Percentiles rank a stretch among this genome's conserved stretches.
phyloP scores from a whole-genome alignment of 139 green algal species.

The Zygnema cylindricum region DNA sequence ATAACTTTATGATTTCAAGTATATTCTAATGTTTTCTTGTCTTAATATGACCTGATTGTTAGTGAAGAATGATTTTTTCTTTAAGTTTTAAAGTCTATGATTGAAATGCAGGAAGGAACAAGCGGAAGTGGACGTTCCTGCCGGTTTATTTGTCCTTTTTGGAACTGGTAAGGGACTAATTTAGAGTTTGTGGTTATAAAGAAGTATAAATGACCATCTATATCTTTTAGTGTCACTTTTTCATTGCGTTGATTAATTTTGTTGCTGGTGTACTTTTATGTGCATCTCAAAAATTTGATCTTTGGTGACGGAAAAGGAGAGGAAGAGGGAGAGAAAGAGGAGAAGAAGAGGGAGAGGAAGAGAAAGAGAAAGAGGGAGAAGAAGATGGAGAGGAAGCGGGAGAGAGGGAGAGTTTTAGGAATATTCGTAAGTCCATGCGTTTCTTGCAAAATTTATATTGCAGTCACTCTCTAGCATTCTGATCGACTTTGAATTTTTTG shows the following conservation, averaged over 20 bases:
- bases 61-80: too few relatives aligned
- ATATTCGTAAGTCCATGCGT: background rate
- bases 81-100: background rate
- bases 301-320: background rate
- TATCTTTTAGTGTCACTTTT: too few relatives aligned
- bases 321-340: background rate
- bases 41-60: too few relatives aligned
- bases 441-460: background rate
- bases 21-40: too few relatives aligned
- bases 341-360: background rate
- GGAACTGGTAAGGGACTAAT: conserved; percentile 2
- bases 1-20: too few relatives aligned
- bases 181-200: background rate
- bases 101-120: conserved; percentile 25
- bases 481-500: background rate
- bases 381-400: background rate
- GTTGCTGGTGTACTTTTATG: background rate
- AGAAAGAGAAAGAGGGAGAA: background rate
- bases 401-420: background rate
- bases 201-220: background rate
- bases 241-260: background rate
- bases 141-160: conserved; percentile 42
- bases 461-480: background rate
- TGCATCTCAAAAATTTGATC: background rate
- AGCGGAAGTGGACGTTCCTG: conserved; percentile 29